phyloP scores from a whole-genome alignment of 768 basidiomycete species.

The Tylopilus balloui region DNA sequence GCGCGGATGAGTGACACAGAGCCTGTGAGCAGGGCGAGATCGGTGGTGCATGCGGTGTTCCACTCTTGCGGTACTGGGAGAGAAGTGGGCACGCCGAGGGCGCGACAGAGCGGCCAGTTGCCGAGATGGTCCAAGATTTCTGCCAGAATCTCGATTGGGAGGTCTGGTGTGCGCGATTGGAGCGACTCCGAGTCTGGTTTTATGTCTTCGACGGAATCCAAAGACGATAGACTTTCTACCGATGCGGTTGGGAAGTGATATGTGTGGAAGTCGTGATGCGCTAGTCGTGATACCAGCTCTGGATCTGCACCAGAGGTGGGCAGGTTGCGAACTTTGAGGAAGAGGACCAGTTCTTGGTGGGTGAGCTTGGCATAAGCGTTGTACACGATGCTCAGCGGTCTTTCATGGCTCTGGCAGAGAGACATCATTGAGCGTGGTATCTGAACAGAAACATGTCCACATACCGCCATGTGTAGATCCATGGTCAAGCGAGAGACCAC shows the following conservation, averaged over 20 bases:
- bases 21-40: slow-evolving; percentile 68
- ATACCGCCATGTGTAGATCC: slow-evolving; percentile 38
- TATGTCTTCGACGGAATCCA: slow-evolving; percentile 16
- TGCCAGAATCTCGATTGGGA: slow-evolving; percentile 73
- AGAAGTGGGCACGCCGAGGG: slow-evolving; percentile 70
- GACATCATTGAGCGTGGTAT: slow-evolving; percentile 22
- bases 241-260: slow-evolving; percentile 51
- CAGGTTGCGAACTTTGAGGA: slow-evolving; percentile 69
- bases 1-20: slow-evolving; percentile 57
- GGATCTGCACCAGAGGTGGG: slow-evolving; percentile 55
- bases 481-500: not conserved
- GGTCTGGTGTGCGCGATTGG: slow-evolving; percentile 46
- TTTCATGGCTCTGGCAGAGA: slow-evolving; percentile 21
- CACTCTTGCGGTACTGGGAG: slow-evolving; percentile 65
- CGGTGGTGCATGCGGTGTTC: slow-evolving; percentile 63
- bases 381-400: slow-evolving; percentile 44
- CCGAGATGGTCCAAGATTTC: slow-evolving; percentile 75
- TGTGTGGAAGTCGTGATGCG: slow-evolving; percentile 69
- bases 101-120: slow-evolving; percentile 80
- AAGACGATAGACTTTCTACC: slow-evolving; percentile 28
- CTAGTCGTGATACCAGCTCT: slow-evolving; percentile 67
- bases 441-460: slow-evolving; percentile 11
- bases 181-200: slow-evolving; percentile 26
- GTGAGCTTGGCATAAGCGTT: slow-evolving; percentile 67
- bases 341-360: slow-evolving; percentile 66